Evolutionary conservation across 768 basidiomycete species (phyloP).

Genomic region (Panellus pusillus): DNA sequence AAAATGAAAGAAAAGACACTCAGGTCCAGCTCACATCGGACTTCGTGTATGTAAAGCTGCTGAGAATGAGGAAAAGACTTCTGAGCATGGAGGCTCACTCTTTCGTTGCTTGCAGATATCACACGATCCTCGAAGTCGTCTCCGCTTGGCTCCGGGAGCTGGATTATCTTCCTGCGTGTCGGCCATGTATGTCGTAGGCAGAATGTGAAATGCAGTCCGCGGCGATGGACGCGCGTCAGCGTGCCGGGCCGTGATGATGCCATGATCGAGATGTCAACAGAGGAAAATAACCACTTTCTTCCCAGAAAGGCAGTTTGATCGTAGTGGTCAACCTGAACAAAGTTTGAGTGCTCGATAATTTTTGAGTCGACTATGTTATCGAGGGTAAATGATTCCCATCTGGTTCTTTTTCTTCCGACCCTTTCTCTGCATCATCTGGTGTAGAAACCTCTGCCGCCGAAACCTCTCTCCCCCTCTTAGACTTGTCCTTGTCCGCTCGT

Average conservation of each 20-base stretch:
- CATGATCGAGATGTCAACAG: too few species aligned
- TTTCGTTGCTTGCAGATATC: constrained; percentile 20
- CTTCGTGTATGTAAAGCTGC: background rate
- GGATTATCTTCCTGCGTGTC: background rate
- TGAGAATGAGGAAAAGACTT: too few species aligned
- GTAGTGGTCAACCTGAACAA: too few species aligned
- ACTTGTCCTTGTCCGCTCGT: background rate
- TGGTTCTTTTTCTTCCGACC: background rate
- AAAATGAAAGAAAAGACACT: background rate
- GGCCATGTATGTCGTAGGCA: constrained; percentile 3
- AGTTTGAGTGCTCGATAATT: too few species aligned
- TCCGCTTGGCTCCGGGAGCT: constrained; percentile 15
- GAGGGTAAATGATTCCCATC: too few species aligned
- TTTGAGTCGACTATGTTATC: too few species aligned
- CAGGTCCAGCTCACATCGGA: constrained; percentile 4
- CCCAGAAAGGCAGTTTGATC: too few species aligned
- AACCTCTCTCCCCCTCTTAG: background rate
- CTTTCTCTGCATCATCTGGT: background rate
- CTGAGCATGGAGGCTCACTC: background rate
- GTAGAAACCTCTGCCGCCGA: background rate
- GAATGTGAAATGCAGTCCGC: too few species aligned
- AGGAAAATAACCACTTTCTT: too few species aligned
- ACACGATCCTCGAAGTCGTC: constrained; percentile 15
- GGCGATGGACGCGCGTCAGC: too few species aligned
- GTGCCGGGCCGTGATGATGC: too few species aligned